Evolutionary conservation across 108 stramenopile species (phyloP).

Genomic region (Bacterosira constricta): DNA sequence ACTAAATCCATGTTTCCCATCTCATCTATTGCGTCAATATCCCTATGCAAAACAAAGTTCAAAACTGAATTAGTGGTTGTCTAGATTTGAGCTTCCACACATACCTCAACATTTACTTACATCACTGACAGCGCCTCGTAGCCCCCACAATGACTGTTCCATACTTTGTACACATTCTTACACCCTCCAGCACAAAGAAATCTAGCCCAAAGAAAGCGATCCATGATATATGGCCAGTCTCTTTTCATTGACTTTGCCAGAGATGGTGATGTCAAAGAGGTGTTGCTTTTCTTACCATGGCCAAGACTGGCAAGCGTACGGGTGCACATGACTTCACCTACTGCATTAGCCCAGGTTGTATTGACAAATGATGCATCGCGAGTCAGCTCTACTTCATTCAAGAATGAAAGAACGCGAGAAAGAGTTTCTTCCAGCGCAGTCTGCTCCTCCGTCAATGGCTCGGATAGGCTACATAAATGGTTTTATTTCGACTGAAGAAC

Average conservation of each 20-base stretch:
- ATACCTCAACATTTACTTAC: no score
- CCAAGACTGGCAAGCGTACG: slow-evolving; percentile 75
- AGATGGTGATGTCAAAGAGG: neutral
- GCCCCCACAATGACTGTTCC: slow-evolving; percentile 46
- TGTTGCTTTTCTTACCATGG: slow-evolving; percentile 36
- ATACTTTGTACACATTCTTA: slow-evolving; percentile 87
- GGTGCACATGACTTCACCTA: slow-evolving; percentile 61
- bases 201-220: slow-evolving; percentile 65
- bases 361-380: slow-evolving; percentile 59
- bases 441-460: slow-evolving; percentile 7
- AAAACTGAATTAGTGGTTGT: slow-evolving; percentile 5
- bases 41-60: slow-evolving; percentile 50
- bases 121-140: slow-evolving; percentile 88
- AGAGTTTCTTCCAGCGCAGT: neutral
- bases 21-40: slow-evolving; percentile 63
- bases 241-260: slow-evolving; percentile 53
- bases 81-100: no score
- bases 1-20: slow-evolving; percentile 69
- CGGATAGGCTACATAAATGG: slow-evolving; percentile 1
- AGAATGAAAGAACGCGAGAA: slow-evolving; percentile 55
- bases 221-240: slow-evolving; percentile 58
- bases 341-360: slow-evolving; percentile 73
- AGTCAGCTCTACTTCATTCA: slow-evolving; percentile 66
- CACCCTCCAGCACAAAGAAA: slow-evolving; percentile 91
- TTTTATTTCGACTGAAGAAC: slow-evolving; percentile 12